These are phyloP conservation scores for Plasmodium cynomolgi DNA, from an alignment of 169 alveolate species.

Conservation along the genomic window DNA sequence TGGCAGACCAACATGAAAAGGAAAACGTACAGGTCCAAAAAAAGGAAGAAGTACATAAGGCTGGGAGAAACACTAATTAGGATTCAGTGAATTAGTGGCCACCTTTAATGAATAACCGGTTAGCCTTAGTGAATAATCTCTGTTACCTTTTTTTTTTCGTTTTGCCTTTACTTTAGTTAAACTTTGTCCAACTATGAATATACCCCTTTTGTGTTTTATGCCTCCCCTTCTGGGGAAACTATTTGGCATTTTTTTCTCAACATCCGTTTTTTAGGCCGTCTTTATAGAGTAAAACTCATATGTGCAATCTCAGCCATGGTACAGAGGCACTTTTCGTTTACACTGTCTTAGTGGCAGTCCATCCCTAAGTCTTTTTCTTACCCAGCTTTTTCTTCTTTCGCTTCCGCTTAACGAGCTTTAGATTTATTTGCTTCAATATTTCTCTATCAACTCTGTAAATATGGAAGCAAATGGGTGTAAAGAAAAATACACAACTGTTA, in stretches of 20 bases:
- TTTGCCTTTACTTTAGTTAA: neutral
- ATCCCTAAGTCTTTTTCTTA: constrained; percentile 16
- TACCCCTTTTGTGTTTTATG: neutral
- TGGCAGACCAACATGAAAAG: constrained; percentile 86
- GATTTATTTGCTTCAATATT: constrained; percentile 53
- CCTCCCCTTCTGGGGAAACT: neutral
- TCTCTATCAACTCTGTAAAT: constrained; percentile 43
- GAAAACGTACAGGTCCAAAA: constrained; percentile 79
- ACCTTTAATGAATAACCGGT: neutral
- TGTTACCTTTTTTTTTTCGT: constrained; percentile 1
- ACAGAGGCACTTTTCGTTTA: neutral
- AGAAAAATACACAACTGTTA: neutral
- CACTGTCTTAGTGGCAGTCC: neutral
- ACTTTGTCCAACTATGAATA: neutral
- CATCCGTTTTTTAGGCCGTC: neutral
- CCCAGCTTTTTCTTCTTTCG: constrained; percentile 36
- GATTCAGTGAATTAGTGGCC: constrained; percentile 40
- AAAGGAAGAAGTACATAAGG: constrained; percentile 79
- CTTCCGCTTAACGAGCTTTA: constrained; percentile 52
- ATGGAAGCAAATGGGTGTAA: neutral
- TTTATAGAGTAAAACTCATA: neutral
- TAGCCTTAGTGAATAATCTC: neutral
- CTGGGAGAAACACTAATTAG: constrained; percentile 81
- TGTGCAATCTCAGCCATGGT: neutral
- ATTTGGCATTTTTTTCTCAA: neutral